These are phyloP conservation scores for Xylaria telfairii DNA, from an alignment of 495 filamentous ascomycete species.

Conservation along the genomic window DNA sequence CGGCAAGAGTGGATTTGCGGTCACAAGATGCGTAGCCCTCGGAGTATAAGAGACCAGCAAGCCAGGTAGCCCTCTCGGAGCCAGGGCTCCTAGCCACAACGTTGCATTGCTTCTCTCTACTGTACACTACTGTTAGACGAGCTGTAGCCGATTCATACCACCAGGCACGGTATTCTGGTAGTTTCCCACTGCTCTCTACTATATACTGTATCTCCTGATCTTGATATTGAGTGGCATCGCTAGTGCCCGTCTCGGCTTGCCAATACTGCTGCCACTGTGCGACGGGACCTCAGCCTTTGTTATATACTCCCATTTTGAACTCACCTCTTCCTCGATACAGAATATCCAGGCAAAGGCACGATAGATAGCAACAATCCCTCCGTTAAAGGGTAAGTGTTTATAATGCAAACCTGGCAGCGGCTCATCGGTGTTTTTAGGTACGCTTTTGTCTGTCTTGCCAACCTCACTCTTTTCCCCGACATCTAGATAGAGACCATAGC, in stretches of 20 bases:
- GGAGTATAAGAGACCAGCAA: constrained; percentile 16
- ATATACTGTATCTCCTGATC: too few species aligned
- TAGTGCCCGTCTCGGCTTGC: constrained; percentile 6
- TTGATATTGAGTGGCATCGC: constrained; percentile 18
- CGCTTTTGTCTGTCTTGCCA: not conserved
- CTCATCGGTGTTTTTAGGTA: not conserved
- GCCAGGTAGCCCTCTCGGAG: not conserved
- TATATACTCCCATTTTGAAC: not conserved
- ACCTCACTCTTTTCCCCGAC: not conserved
- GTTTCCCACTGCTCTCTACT: not conserved
- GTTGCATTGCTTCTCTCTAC: constrained; percentile 16
- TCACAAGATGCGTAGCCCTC: constrained; percentile 23
- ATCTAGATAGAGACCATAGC: not conserved
- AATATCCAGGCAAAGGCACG: not conserved
- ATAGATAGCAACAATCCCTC: not conserved
- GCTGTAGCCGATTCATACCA: constrained; percentile 4
- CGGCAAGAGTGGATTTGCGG: constrained; percentile 20
- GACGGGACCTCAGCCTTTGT: not conserved
- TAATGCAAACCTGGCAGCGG: not conserved
- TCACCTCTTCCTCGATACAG: not conserved
- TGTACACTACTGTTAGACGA: not conserved
- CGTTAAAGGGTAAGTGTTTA: not conserved
- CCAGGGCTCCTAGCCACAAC: not conserved
- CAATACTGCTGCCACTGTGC: not conserved
- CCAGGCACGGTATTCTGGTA: not conserved